A percentile compares a stretch with the other conserved stretches of the same genome.
Evolutionary conservation across 306 rosid species (phyloP).

Genomic region (Hippophae rhamnoides): DNA sequence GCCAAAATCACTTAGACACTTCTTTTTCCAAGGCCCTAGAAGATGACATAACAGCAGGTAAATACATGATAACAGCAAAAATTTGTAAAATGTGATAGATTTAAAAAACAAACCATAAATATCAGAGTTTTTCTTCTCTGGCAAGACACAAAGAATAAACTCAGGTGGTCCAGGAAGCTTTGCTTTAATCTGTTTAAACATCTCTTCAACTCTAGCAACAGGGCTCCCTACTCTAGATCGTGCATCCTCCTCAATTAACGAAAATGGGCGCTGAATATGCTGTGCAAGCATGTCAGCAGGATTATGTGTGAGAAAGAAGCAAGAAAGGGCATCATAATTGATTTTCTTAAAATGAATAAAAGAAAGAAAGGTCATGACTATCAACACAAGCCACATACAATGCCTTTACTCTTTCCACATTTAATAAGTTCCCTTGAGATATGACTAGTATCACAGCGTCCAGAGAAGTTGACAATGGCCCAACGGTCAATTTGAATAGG

Average conservation of each 20-base stretch:
- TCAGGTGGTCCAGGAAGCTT: conserved; percentile 49
- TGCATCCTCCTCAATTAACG: conserved; percentile 73
- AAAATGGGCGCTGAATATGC: conserved; percentile 70
- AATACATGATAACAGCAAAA: not conserved
- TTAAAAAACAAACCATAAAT: conserved; percentile 52
- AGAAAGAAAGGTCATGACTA: not conserved
- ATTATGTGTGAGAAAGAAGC: conserved; percentile 17
- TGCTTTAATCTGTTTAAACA: conserved; percentile 49
- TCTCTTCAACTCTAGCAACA: conserved; percentile 72
- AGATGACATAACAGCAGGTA: conserved; percentile 15
- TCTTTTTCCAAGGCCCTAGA: conserved; percentile 89
- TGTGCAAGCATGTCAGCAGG: conserved; percentile 26
- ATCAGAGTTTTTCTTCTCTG: conserved; percentile 69
- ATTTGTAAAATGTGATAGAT: not conserved
- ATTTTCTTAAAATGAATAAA: too few relatives aligned
- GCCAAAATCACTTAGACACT: conserved; percentile 67
- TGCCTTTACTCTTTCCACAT: conserved; percentile 84
- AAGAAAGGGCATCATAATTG: not conserved
- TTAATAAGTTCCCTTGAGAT: conserved; percentile 85
- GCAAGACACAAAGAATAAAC: conserved; percentile 76
- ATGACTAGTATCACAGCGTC: conserved; percentile 72
- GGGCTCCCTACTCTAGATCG: conserved; percentile 45
- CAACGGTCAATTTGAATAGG: conserved; percentile 52
- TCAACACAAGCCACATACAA: conserved; percentile 41
- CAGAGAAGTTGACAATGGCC: conserved; percentile 88